Evolutionary conservation across 495 filamentous ascomycete genomes (phyloP).

Genomic region (Penicillium samsonianum): DNA sequence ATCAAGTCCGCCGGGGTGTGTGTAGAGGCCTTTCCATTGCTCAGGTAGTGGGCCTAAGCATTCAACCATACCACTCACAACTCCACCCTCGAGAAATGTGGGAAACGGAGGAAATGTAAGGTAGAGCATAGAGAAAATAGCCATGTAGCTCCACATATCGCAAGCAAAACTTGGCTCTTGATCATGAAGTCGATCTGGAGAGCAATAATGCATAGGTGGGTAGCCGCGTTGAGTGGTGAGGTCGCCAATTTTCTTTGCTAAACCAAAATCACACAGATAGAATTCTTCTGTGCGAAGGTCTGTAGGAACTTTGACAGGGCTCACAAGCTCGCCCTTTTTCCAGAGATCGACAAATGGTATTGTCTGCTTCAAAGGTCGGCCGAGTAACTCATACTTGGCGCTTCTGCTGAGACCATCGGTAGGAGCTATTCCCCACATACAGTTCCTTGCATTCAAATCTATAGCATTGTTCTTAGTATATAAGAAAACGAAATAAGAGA

Average conservation of each 20-base stretch:
- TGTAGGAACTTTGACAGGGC: conserved; percentile 12
- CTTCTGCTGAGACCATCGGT: conserved; percentile 21
- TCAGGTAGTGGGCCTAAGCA: conserved; percentile 19
- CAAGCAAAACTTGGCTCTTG: conserved; percentile 20
- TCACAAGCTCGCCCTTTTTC: conserved; percentile 25
- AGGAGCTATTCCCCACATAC: conserved; percentile 29
- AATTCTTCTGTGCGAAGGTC: conserved; percentile 40
- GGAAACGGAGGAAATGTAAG: conserved; percentile 18
- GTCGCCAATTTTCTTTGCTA: conserved; percentile 31
- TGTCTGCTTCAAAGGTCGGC: conserved; percentile 25
- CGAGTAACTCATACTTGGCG: conserved; percentile 28
- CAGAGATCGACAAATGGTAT: conserved; percentile 22
- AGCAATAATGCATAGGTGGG: conserved; percentile 18
- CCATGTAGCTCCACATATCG: conserved; percentile 22
- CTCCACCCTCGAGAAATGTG: conserved; percentile 11
- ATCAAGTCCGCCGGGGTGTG: conserved; percentile 15
- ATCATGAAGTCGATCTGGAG: conserved; percentile 19
- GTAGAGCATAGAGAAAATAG: conserved; percentile 19
- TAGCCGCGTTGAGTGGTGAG: conserved; percentile 14
- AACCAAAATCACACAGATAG: conserved; percentile 56
- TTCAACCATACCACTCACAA: conserved; percentile 19
- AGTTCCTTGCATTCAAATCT: conserved; percentile 27
- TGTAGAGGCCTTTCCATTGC: conserved; percentile 15
- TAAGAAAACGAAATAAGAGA: background rate
- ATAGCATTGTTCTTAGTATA: conserved; percentile 12